phyloP scores from a whole-genome alignment of 1,284 basidiomycete genomes.

The Afroboletus lepidellus region DNA sequence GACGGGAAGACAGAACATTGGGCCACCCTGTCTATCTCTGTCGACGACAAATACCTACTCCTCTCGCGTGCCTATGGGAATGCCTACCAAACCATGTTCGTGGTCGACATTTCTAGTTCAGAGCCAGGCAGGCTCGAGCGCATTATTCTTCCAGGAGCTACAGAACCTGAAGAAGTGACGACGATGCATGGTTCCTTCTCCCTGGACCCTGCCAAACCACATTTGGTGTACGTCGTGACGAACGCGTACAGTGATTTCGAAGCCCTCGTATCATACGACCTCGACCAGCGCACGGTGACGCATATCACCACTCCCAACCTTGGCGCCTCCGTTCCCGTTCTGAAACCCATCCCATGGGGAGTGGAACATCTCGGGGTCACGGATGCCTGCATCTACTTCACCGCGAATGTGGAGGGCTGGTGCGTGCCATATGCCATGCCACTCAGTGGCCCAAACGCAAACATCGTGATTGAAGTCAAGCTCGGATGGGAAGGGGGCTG shows the following conservation, averaged over 20 bases:
- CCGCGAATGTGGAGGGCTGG: constrained; percentile 40
- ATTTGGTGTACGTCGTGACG: constrained; percentile 33
- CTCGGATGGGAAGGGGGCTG: constrained; percentile 33
- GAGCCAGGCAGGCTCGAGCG: constrained; percentile 25
- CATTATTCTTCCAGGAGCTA: constrained; percentile 33
- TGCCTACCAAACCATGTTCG: constrained; percentile 30
- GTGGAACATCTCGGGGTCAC: constrained; percentile 28
- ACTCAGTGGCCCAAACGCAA: constrained; percentile 26
- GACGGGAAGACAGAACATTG: constrained; percentile 33
- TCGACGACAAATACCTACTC: constrained; percentile 36
- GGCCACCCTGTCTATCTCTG: constrained; percentile 30
- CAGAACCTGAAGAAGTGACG: constrained; percentile 30
- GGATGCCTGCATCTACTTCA: constrained; percentile 28
- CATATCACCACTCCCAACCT: constrained; percentile 37
- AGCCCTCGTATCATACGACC: constrained; percentile 34
- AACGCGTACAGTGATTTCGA: constrained; percentile 38
- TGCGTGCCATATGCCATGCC: constrained; percentile 32
- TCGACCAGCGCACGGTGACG: constrained; percentile 24
- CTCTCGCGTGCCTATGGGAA: constrained; percentile 29
- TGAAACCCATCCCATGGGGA: constrained; percentile 35
- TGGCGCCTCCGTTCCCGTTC: constrained; percentile 23
- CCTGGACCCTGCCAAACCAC: constrained; percentile 23
- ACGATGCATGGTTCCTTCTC: constrained; percentile 28
- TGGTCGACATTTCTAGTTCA: constrained; percentile 34
- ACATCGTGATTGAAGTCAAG: constrained; percentile 33